phyloP scores from a whole-genome alignment of 164 flowering plant species.

The Macadamia tetraphylla region DNA sequence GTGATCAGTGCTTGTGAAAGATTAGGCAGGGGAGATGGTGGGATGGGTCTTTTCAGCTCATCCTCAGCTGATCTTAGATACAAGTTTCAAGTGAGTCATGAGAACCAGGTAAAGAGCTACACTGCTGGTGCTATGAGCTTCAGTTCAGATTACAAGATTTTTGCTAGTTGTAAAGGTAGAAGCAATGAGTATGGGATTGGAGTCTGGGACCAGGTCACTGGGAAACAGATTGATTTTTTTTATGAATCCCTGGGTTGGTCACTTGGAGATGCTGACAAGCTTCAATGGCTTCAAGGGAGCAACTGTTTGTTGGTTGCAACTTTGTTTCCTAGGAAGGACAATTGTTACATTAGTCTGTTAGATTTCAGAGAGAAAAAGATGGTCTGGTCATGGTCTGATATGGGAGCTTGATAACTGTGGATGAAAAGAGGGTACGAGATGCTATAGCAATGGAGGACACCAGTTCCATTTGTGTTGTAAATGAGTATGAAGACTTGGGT shows the following conservation, averaged over 20 bases:
- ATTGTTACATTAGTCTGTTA: conserved; percentile 77
- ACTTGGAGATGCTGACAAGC: conserved; percentile 75
- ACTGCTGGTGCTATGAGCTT: conserved; percentile 74
- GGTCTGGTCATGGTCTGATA: conserved; percentile 91
- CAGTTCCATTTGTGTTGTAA: conserved; percentile 65
- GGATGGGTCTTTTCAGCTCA: conserved; percentile 72
- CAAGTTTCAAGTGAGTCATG: conserved; percentile 63
- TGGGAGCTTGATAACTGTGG: conserved; percentile 32
- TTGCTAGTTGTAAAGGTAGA: conserved; percentile 76
- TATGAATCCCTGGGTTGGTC: conserved; percentile 79
- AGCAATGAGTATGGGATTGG: conserved; percentile 90
- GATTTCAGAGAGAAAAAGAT: conserved; percentile 66
- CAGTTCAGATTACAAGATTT: conserved; percentile 41
- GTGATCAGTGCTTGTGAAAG: conserved; percentile 63
- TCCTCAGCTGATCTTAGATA: conserved; percentile 56
- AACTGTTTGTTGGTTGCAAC: conserved; percentile 78
- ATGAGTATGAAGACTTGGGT: conserved; percentile 75
- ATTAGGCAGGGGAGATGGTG: conserved; percentile 61
- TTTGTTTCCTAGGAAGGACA: conserved; percentile 74
- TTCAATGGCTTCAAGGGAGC: conserved; percentile 64
- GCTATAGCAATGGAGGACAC: conserved; percentile 80
- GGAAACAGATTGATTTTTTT: conserved; percentile 78
- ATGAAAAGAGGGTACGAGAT: conserved; percentile 72
- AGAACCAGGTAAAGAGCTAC: conserved; percentile 57
- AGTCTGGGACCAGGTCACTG: conserved; percentile 80